Evolutionary conservation across 768 basidiomycete genomes (phyloP).

Genomic region (Ramaria sp.): DNA sequence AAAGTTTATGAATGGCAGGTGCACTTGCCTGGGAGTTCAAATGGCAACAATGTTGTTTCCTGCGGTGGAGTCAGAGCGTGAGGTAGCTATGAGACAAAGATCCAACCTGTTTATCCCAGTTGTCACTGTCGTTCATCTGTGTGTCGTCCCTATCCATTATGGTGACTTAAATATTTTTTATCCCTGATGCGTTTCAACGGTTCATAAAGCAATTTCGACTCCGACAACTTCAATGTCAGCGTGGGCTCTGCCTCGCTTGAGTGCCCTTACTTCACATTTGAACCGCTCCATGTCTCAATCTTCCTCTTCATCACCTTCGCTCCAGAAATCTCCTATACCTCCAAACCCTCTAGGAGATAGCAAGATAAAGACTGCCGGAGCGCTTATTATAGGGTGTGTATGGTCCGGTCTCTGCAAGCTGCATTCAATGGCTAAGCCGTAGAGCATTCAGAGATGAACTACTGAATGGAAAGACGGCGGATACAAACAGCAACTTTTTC

Average conservation of each 20-base stretch:
- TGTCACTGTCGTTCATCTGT: neutral
- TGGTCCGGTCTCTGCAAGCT: neutral
- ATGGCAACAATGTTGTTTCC: slow-evolving; percentile 1
- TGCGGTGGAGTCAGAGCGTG: neutral
- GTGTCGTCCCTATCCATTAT: neutral
- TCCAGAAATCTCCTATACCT: slow-evolving; percentile 37
- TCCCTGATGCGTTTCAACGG: slow-evolving; percentile 5
- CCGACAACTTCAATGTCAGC: slow-evolving; percentile 5
- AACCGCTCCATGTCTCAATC: slow-evolving; percentile 2
- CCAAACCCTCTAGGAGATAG: slow-evolving; percentile 56
- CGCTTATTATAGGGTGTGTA: slow-evolving; percentile 64
- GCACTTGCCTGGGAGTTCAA: neutral
- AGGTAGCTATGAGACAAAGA: neutral
- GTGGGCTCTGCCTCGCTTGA: neutral
- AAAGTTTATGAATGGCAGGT: neutral
- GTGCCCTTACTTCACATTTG: neutral
- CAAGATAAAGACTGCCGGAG: slow-evolving; percentile 64
- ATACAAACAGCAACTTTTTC: slow-evolving; percentile 77
- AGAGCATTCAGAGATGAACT: slow-evolving; percentile 63
- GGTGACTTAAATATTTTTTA: too few species aligned
- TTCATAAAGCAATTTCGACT: neutral
- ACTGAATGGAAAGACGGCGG: slow-evolving; percentile 82
- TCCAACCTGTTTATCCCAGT: neutral
- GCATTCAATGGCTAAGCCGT: neutral
- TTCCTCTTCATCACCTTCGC: neutral